Percentiles rank a stretch among this genome's conserved stretches.
These are phyloP conservation scores for Malus hybrid DNA, from an alignment of 331 rosid species.

Conservation along the genomic window DNA sequence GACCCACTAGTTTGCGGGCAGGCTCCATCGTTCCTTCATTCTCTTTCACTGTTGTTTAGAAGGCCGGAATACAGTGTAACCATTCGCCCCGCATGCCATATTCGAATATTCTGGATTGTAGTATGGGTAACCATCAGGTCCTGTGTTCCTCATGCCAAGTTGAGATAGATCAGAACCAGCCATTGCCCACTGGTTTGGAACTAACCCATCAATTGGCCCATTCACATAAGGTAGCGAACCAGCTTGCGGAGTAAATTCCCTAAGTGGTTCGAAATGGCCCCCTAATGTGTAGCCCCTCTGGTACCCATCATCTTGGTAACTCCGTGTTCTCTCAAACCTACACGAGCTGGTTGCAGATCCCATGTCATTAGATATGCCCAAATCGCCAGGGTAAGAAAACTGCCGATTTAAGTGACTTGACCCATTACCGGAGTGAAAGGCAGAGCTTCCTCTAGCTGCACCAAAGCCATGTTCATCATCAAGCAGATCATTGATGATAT, in stretches of 20 bases:
- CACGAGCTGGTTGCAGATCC: conserved; percentile 73
- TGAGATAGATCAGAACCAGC: conserved; percentile 45
- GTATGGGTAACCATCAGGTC: conserved; percentile 52
- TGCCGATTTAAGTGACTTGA: conserved; percentile 57
- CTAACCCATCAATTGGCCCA: conserved; percentile 71
- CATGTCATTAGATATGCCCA: conserved; percentile 39
- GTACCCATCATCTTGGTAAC: conserved; percentile 65
- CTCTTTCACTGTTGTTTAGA: conserved; percentile 56
- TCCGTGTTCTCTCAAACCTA: conserved; percentile 76
- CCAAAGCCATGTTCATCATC: conserved; percentile 69
- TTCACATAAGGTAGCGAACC: conserved; percentile 43
- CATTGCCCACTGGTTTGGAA: conserved; percentile 72
- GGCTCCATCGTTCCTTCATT: conserved; percentile 13
- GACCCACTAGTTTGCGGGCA: conserved; percentile 30
- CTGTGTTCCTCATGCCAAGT: conserved; percentile 49
- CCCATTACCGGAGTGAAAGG: conserved; percentile 42
- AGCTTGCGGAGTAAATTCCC: conserved; percentile 50
- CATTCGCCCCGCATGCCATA: conserved; percentile 52
- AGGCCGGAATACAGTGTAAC: conserved; percentile 80
- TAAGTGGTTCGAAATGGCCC: conserved; percentile 42
- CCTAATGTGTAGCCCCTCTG: conserved; percentile 45
- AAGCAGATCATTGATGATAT: conserved; percentile 90
- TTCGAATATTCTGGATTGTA: conserved; percentile 62
- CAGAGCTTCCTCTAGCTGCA: conserved; percentile 27
- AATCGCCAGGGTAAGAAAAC: conserved; percentile 62